Base-by-base conservation (phyloP, 495 filamentous ascomycete species). In the Aspergillus ellipticus region DNA sequence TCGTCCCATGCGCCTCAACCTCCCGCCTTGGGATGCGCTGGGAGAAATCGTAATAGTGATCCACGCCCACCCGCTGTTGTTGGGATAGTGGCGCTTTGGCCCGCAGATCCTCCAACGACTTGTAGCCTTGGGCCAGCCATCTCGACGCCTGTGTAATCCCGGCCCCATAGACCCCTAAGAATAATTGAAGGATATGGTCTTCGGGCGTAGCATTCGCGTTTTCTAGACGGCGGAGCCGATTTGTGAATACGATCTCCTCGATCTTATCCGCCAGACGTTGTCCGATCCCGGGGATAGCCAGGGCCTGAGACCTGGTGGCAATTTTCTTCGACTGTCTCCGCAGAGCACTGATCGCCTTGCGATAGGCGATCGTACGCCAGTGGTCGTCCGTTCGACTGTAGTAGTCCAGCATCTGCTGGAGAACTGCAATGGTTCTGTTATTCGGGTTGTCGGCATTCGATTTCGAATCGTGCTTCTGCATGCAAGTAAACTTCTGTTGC, bases 201-300 rank as follows among this genome's bases (percentile, higher is more conserved):
- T 77, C 75, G 0, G 85, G 79, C n/a, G 93, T 87, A 13, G 73
- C 61, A 51, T 78, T 82, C 0, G 87, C 78, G 60, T 82, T 80
- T 0, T 96, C 89, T 2, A 97, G 77, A 35, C 88, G 84, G 17
- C 83, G 79, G 0, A 98, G 82, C 13, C 76, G 76, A 63, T 92
- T 83, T 0, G 93, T 97, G 51, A 71, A 66, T 5, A 82, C 90
- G 46, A 97, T 96, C 64, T 98, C 94, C 63, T 95, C 88, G 53
- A 98, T 96, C 63, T 97, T 97, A 39, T 79, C 76, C 0, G 94
- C 94, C 15, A 98, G 68, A 10, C 90, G 82, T 7, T 73, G 52
- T 28, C 94, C 94, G 58, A 98, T 87, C 52, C 82, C 81, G 1
- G 86, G 83, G 3, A 97, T 80, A 6, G 66, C 62, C 17, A 74